Evolutionary conservation across 2,329 filamentous ascomycete genomes (phyloP), one percentile per base, ranked within the genome.

Genomic region (Lasiodiplodia citricola): DNA sequence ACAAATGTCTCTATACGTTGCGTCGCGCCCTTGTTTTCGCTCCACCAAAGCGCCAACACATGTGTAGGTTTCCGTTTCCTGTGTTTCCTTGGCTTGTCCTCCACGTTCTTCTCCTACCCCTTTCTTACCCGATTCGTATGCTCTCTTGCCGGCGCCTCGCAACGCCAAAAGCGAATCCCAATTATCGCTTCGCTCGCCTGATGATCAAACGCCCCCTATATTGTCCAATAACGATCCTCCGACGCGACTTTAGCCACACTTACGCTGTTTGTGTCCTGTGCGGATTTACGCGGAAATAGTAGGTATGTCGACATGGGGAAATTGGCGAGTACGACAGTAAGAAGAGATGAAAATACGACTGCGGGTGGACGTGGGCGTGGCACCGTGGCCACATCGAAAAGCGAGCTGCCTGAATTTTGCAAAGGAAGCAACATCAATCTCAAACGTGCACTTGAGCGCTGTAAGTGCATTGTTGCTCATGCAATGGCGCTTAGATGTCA

Each of bases 141-240:
- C 60, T 52, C 28, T 50, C 60, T 18, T 64, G 60, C 60, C 23
- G 23, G 60, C 60, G 60, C 60, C 47, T 52, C 44, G 60, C 52
- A 41, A 64, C 60, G 47, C 16, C 60, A 64, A 37, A 64, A 52
- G 60, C 60, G 51, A 64, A 64, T 64, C 28, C 51, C 51, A 64
- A 64, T 64, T 31, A 52, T 64, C 60, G 60, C 60, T 52, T 64
- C 60, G 60, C 41, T 52, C 60, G 44, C 60, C 47, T 52, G 60
- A 64, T 64, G 60, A 64, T 64, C 60, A 64, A 35, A 64, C 60
- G 60, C 60, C 60, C 60, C 60, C 52, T 64, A 64, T 64, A 38
- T 64, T 18, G 60, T 31, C 23, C 60, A 38, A 64, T 64, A 52
- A 52, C 47, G 60, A 35, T 64, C 47, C 60, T 23, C 35, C 28